Evolutionary conservation across 1,139 yeast genomes (phyloP), one percentile per base, ranked within the genome.

Genomic region (Yamadazyma trypodendri): DNA sequence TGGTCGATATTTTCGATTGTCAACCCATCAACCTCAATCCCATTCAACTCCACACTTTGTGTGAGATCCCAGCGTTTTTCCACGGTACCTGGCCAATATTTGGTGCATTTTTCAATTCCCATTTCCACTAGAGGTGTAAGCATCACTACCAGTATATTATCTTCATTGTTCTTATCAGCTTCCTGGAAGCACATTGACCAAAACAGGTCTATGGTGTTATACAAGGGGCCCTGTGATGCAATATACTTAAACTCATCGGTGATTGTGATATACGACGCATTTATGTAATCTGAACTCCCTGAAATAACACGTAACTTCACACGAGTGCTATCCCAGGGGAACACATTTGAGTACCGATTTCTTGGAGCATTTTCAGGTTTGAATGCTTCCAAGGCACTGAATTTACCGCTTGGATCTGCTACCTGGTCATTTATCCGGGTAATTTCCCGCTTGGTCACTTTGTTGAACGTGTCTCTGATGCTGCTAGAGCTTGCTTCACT

Each of bases 141-240:
- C 97, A 90, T 92, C 10, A 87, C 82, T 8, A 92, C 68, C 1
- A 83, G 77, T 2, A 85, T 72, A 2, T 62, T 53, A 27, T 65
- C 63, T 3, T 65, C 63, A 20, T 57, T 45, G 51, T 63, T 60
- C 15, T 51, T 58, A 31, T 55, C 61, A 12, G 73, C 59, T 45
- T 75, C 71, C 35, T 72, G 65, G 46, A 70, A 76, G 28, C 85
- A 79, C 96, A 88, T 88, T 40, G 82, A 81, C 98, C 96, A 90
- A 55, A 87, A 88, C 52, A 85, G 90, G 27, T 64, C 71, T 38
- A 69, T 64, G 0, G 97, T 89, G 10, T 53, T 40, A 2, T 56
- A 54, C 4, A 81, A 66, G 0, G 98, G 97, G 0, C 97, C 77
- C 45, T 72, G 77, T 22, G 66, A 51, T 1, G 75, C 75, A 29